phyloP scores from a whole-genome alignment of 2,329 filamentous ascomycete species.

The Nothophoma quercina region DNA sequence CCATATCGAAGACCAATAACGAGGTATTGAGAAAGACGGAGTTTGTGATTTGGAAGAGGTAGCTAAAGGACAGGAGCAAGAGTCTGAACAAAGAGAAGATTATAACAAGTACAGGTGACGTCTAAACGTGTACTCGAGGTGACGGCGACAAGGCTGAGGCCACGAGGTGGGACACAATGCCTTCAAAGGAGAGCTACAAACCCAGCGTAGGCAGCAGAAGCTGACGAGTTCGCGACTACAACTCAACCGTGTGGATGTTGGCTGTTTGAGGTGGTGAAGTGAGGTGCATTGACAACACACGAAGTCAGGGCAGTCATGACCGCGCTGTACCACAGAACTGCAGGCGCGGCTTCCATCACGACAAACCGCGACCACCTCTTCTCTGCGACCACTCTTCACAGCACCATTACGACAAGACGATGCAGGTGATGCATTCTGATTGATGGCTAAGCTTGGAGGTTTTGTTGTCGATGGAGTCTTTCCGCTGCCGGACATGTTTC shows the following conservation, averaged over 20 bases:
- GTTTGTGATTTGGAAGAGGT: too few relatives aligned
- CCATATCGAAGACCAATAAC: background rate
- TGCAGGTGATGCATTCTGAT: too few relatives aligned
- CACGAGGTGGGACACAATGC: too few relatives aligned
- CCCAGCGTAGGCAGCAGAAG: background rate
- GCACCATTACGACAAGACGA: too few relatives aligned
- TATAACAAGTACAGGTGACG: background rate
- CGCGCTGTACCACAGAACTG: slow-evolving; percentile 1
- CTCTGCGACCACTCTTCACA: too few relatives aligned
- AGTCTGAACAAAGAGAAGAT: too few relatives aligned
- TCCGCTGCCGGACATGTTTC: slow-evolving; percentile 16
- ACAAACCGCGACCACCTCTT: too few relatives aligned
- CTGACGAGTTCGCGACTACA: background rate
- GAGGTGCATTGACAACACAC: slow-evolving; percentile 1
- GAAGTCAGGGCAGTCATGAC: background rate
- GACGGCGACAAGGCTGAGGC: background rate
- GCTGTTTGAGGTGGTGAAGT: slow-evolving; percentile 10
- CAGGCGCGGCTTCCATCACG: background rate
- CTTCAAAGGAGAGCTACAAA: background rate
- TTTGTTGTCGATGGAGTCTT: background rate
- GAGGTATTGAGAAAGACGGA: background rate
- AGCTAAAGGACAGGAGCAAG: too few relatives aligned
- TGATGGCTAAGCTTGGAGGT: too few relatives aligned
- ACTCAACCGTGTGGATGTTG: background rate
- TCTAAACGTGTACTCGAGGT: background rate